Percentiles rank a stretch among this genome's conserved stretches.
Conservation (phyloP, 2,329 filamentous ascomycete species). For the Penicillium sp. region DNA sequence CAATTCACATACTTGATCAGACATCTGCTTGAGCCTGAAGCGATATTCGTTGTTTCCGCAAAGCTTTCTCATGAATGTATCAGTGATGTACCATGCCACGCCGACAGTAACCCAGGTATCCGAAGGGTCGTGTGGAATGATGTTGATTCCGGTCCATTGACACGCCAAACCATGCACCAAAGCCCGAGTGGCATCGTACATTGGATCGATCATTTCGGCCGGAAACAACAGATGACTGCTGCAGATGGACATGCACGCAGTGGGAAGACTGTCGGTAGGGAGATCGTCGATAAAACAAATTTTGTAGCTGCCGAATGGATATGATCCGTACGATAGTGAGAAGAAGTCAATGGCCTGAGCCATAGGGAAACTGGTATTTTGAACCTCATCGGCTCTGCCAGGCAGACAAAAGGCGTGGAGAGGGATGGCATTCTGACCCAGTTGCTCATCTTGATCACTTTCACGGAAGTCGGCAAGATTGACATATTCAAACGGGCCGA, state of each 20-base stretch:
- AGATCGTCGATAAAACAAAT: slow-evolving; percentile 93
- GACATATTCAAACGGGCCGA: slow-evolving; percentile 93
- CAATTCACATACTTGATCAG: slow-evolving; percentile 77
- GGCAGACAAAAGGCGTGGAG: slow-evolving; percentile 92
- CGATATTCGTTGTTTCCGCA: slow-evolving; percentile 95
- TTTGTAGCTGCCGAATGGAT: slow-evolving; percentile 90
- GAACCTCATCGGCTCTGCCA: slow-evolving; percentile 75
- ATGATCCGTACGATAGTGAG: slow-evolving; percentile 82
- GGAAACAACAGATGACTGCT: slow-evolving; percentile 85
- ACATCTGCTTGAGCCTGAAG: slow-evolving; percentile 81
- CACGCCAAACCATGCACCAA: slow-evolving; percentile 82
- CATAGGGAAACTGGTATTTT: slow-evolving; percentile 82
- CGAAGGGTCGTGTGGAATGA: slow-evolving; percentile 76
- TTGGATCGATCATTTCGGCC: slow-evolving; percentile 79
- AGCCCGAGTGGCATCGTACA: slow-evolving; percentile 77
- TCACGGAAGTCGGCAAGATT: slow-evolving; percentile 87
- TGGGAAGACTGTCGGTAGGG: slow-evolving; percentile 70
- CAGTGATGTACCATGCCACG: slow-evolving; percentile 91
- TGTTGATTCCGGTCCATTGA: slow-evolving; percentile 93
- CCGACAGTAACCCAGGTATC: slow-evolving; percentile 91
- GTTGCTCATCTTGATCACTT: slow-evolving; percentile 86
- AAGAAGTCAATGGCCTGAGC: slow-evolving; percentile 88
- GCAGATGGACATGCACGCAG: slow-evolving; percentile 83
- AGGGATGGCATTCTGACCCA: slow-evolving; percentile 84
- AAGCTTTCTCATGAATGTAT: slow-evolving; percentile 84